These are phyloP conservation scores for Colletotrichum liriopes DNA, from an alignment of 2,329 filamentous ascomycete species.

Conservation along the genomic window DNA sequence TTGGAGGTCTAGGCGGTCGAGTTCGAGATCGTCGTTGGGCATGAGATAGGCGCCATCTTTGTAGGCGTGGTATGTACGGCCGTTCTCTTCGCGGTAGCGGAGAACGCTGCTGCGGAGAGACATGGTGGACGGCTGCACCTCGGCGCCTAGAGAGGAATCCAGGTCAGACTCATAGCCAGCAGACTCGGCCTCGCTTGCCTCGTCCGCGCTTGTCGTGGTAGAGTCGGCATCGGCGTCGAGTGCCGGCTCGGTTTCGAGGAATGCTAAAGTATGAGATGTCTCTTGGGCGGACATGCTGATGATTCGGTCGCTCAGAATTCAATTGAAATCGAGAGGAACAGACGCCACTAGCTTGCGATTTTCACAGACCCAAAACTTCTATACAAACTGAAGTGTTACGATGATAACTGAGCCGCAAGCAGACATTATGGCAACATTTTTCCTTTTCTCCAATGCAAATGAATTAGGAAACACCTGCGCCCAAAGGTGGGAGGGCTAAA, in stretches of 20 bases:
- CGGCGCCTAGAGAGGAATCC: constrained; percentile 34
- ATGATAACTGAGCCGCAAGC: not conserved
- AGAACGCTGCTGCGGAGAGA: constrained; percentile 56
- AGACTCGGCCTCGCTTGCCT: not conserved
- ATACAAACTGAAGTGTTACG: not conserved
- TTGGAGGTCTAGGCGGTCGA: constrained; percentile 55
- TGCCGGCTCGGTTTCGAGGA: not conserved
- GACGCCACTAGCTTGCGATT: no score
- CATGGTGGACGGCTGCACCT: constrained; percentile 46
- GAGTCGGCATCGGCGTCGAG: not conserved
- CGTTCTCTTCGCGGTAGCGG: constrained; percentile 55
- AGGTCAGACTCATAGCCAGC: constrained; percentile 20
- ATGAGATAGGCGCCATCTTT: constrained; percentile 38
- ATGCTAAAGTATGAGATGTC: not conserved
- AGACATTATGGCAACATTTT: not conserved
- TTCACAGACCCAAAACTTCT: no score
- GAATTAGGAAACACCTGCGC: not conserved
- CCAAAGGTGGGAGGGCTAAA: not conserved
- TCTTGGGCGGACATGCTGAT: not conserved
- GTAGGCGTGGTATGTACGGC: constrained; percentile 56
- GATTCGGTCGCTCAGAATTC: not conserved
- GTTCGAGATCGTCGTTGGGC: constrained; percentile 48
- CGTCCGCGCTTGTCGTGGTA: not conserved
- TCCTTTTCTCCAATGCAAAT: not conserved
- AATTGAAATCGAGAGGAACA: no score